These are phyloP conservation scores for Guadua angustifolia DNA, from an alignment of 176 grass and related monocot genomes.

Conservation along the genomic window DNA sequence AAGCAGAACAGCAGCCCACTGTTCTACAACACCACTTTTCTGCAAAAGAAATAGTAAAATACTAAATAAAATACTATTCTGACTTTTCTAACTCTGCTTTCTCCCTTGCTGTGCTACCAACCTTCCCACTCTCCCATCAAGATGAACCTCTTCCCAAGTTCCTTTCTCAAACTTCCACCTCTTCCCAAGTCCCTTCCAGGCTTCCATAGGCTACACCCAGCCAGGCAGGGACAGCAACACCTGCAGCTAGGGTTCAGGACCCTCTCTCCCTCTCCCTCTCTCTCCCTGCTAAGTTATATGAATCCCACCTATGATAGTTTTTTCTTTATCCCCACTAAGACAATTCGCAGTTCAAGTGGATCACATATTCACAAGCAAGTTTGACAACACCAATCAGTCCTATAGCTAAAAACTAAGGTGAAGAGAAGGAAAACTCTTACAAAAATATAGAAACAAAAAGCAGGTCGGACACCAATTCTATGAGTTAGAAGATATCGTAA, in stretches of 20 bases:
- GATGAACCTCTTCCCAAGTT: neutral
- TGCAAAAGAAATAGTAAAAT: neutral
- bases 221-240: neutral
- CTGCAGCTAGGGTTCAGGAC: neutral
- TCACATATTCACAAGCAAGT: constrained; percentile 1
- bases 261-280: neutral
- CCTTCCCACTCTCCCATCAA: neutral
- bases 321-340: neutral
- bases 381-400: neutral
- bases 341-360: neutral
- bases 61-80: neutral
- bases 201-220: neutral
- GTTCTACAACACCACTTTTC: neutral
- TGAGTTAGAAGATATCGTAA: constrained; percentile 26
- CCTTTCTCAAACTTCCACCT: neutral
- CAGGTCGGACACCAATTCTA: neutral
- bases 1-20: constrained; percentile 1
- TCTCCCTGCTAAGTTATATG: neutral
- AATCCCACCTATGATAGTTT: neutral
- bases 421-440: neutral
- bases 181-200: neutral
- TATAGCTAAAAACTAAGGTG: neutral
- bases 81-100: neutral
- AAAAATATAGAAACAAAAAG: neutral
- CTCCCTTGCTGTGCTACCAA: neutral